phyloP scores from a whole-genome alignment of 306 rosid species.

The Astragalus membranaceus region DNA sequence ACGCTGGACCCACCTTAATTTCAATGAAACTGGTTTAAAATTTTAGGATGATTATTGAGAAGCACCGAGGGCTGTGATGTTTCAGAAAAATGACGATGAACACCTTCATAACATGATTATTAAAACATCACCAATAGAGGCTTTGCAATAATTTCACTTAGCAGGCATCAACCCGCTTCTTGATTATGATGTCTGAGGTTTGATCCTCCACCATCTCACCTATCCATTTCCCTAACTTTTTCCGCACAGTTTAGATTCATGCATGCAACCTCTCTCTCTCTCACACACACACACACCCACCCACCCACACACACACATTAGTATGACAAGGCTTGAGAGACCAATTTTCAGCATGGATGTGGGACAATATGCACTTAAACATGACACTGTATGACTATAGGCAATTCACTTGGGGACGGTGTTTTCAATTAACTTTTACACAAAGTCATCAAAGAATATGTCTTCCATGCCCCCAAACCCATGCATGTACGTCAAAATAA shows the following conservation, averaged over 20 bases:
- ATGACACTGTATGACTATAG: neutral
- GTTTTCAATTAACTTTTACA: constrained; percentile 3
- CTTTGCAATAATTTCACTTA: neutral
- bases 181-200: neutral
- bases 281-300: too few relatives aligned
- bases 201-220: neutral
- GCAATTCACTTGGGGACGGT: neutral
- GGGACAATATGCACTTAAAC: neutral
- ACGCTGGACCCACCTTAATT: neutral
- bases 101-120: neutral
- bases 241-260: neutral
- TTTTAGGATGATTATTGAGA: neutral
- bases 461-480: neutral
- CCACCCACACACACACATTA: neutral
- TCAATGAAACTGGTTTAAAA: neutral
- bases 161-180: neutral
- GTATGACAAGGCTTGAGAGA: neutral
- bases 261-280: neutral
- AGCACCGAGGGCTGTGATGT: neutral
- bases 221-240: neutral
- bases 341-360: neutral
- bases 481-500: neutral
- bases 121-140: neutral
- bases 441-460: neutral
- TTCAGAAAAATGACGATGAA: neutral